Conservation (phyloP, 805 yeast species). For the Teunomyces atbi region DNA sequence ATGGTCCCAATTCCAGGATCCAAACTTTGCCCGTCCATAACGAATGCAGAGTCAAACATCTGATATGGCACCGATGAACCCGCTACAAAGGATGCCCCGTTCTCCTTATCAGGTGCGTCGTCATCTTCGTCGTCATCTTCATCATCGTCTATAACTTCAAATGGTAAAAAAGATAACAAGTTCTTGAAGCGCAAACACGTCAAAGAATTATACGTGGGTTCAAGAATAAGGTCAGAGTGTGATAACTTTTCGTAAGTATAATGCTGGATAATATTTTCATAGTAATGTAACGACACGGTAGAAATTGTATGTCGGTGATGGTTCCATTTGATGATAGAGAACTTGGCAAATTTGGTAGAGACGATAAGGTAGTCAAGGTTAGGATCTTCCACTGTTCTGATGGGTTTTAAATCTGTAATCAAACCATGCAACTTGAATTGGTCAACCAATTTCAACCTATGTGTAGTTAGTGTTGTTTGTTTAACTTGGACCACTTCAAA, state of each 20-base stretch:
- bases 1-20: slow-evolving; percentile 60
- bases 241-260: slow-evolving; percentile 43
- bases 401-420: slow-evolving; percentile 53
- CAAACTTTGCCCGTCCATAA: slow-evolving; percentile 56
- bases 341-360: slow-evolving; percentile 71
- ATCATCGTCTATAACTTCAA: slow-evolving; percentile 43
- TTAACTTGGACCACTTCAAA: slow-evolving; percentile 41
- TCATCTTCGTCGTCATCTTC: slow-evolving; percentile 42
- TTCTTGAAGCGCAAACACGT: slow-evolving; percentile 64
- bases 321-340: slow-evolving; percentile 77
- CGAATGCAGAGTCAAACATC: slow-evolving; percentile 53
- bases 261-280: slow-evolving; percentile 65
- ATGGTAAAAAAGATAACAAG: slow-evolving; percentile 68
- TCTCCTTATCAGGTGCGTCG: slow-evolving; percentile 13
- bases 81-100: not conserved
- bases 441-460: slow-evolving; percentile 39
- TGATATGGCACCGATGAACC: slow-evolving; percentile 6
- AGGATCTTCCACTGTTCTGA: slow-evolving; percentile 48
- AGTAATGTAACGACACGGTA: slow-evolving; percentile 81
- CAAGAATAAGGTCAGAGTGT: slow-evolving; percentile 52
- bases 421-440: slow-evolving; percentile 74
- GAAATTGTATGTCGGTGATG: slow-evolving; percentile 47
- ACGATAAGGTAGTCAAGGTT: slow-evolving; percentile 60
- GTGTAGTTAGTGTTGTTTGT: slow-evolving; percentile 17
- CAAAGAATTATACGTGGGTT: slow-evolving; percentile 55